Base-by-base conservation (phyloP, 306 rosid species). In the Fragaria iinumae region DNA sequence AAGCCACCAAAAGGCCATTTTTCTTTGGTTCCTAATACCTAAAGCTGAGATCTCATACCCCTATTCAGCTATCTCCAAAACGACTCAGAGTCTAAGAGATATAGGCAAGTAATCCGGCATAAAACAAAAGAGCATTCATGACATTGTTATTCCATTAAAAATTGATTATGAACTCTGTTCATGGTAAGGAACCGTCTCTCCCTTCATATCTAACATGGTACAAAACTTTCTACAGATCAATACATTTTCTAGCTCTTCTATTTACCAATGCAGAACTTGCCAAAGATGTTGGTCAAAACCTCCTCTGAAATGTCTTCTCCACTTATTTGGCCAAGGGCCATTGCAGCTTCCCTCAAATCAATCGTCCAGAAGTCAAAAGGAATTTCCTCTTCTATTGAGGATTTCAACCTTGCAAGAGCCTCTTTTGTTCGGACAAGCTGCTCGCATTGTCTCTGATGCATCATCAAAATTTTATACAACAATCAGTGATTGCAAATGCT, bases 261-360 rank as follows among this genome's bases (percentile, higher is more conserved):
- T 82, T 93, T 91, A 76, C 97, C 98, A 45, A 93, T 93, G 80
- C 98, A 93, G 77, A 93, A 93, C 82, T 93, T 91, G 83, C 87
- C 86, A 83, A 95, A 95, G 77, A 95, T 95, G 82, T 90, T 92
- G 68, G 97, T 82, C 69, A 92, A 86, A 78, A 95, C 91, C 83
- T 92, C 99, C 76, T 92, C 99, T 3, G 96, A 90, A 64, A 95
- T 89, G 86, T 95, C 97, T 59, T 92, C 99, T 83, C 97, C 99
- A 80, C 88, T 89, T 64, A 95, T 90, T 81, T 89, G 93, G 72
- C 97, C 96, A 55, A 95, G 97, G 76, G 97, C 91, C 77, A 92
- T 66, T 12, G 89, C 92, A 20, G 95, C 98, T 65, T 89, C 97
- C 80, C 90, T 92, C 86, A 95, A 83, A 88, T 95, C 98, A 75